Evolutionary conservation across 805 yeast species (phyloP), one percentile per base, ranked within the genome.

Genomic region (Saccharomycopsis sp.): DNA sequence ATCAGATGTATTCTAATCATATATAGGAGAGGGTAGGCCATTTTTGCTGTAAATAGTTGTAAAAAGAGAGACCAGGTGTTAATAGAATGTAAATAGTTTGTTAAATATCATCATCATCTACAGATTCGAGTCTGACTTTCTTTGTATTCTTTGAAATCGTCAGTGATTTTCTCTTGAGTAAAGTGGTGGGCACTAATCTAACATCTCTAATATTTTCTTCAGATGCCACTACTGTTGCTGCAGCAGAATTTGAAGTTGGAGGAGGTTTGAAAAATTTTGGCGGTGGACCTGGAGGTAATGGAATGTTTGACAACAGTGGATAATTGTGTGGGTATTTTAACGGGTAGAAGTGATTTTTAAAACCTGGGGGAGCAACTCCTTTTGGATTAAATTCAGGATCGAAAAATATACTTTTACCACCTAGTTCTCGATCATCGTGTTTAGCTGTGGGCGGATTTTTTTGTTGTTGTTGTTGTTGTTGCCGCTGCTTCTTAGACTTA

Each of bases 1-100:
- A 22, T 73, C 80, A 4, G 45, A 50, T 8, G 21, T 22, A 19
- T 31, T 13, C 11, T 14, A 39, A 11, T 23, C 17, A 24, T 3
- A 16, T 23, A 6, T 22, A 21, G 16, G 23, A 17, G 29, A 9
- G 29, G 29, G 29, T 27, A 9, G 8, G 29, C 13, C 8, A 27
- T 9, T 27, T 9, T 8, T 27, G 29, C 13, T 8, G 13, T 9
- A 27, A 9, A 27, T 8, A 9, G 13, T 13, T 27, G 29, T 27
- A 8, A 27, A 27, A 27, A n/a, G n/a, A n/a, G n/a, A n/a, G n/a
- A n/a, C n/a, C n/a, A n/a, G n/a, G n/a, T n/a, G n/a, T 16, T 6
- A 31, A 31, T 11, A 31, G 16, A 11, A 8, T 26, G 28, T 26
- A 26, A 26, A 26, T 26, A 26, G 11, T 26, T 7, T 8, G 28